These are phyloP conservation scores for Dendrostoma leiphaemia DNA, from an alignment of 2,329 filamentous ascomycete species.

Conservation along the genomic window DNA sequence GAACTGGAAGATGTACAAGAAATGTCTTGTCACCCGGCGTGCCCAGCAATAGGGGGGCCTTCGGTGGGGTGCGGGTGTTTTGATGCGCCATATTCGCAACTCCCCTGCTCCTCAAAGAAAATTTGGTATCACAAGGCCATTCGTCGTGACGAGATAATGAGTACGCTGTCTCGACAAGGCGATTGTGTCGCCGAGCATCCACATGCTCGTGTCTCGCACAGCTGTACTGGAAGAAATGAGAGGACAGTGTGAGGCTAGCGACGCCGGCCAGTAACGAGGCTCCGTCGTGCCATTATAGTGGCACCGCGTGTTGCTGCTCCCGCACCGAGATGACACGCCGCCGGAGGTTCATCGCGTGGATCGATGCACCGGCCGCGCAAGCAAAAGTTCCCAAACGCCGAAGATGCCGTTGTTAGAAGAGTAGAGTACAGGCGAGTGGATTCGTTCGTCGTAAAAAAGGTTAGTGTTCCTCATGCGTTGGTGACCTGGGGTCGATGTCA, in stretches of 20 bases:
- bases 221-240: conserved; percentile 27
- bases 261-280: conserved; percentile 22
- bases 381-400: conserved; percentile 33
- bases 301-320: conserved; percentile 17
- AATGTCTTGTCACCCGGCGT: conserved; percentile 7
- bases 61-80: too few relatives aligned
- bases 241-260: conserved; percentile 37
- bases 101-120: conserved; percentile 10
- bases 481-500: conserved; percentile 44
- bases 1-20: conserved; percentile 9
- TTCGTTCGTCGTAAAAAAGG: conserved; percentile 34
- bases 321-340: conserved; percentile 16
- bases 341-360: conserved; percentile 18
- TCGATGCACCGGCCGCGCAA: conserved; percentile 24
- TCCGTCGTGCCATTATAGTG: conserved; percentile 25
- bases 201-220: conserved; percentile 1
- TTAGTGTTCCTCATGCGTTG: conserved; percentile 49
- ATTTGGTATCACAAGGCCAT: conserved; percentile 20
- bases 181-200: conserved; percentile 6
- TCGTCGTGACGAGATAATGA: conserved; percentile 18
- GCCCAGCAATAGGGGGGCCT: too few relatives aligned
- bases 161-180: conserved; percentile 5
- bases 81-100: conserved; percentile 3
- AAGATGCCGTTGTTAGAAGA: conserved; percentile 32
- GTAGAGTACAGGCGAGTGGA: conserved; percentile 34